These are phyloP conservation scores for Acer campestre DNA, from an alignment of 345 rosid genomes.

Conservation along the genomic window DNA sequence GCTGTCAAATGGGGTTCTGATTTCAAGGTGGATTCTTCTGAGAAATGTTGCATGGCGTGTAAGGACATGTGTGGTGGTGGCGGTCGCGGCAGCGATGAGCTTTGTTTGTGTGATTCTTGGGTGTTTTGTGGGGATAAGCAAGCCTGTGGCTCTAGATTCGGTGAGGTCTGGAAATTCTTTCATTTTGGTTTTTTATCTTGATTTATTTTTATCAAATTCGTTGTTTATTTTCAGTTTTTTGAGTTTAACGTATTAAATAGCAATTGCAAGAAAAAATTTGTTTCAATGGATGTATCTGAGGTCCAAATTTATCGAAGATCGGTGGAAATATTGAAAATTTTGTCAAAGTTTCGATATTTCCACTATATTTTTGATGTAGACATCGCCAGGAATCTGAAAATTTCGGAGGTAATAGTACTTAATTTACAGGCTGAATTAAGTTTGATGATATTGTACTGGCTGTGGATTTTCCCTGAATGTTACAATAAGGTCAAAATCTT, in stretches of 20 bases:
- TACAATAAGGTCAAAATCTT: background rate
- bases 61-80: constrained; percentile 36
- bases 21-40: constrained; percentile 41
- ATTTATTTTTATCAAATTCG: background rate
- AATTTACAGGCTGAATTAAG: background rate
- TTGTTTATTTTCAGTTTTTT: background rate
- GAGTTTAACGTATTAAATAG: background rate
- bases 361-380: background rate
- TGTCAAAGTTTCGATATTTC: background rate
- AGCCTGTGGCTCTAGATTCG: constrained; percentile 43
- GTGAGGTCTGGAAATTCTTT: constrained; percentile 35
- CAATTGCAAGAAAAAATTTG: background rate
- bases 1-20: constrained; percentile 50
- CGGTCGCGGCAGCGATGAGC: constrained; percentile 26
- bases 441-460: background rate
- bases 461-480: too few relatives aligned
- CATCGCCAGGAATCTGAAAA: background rate
- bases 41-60: constrained; percentile 48
- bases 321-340: too few relatives aligned
- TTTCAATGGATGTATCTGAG: background rate
- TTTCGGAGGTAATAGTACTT: too few relatives aligned
- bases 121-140: constrained; percentile 45
- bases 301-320: too few relatives aligned
- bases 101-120: constrained; percentile 52
- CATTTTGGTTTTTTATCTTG: background rate